Conservation (phyloP, 306 rosid species). For the Cucumis cinereus region DNA sequence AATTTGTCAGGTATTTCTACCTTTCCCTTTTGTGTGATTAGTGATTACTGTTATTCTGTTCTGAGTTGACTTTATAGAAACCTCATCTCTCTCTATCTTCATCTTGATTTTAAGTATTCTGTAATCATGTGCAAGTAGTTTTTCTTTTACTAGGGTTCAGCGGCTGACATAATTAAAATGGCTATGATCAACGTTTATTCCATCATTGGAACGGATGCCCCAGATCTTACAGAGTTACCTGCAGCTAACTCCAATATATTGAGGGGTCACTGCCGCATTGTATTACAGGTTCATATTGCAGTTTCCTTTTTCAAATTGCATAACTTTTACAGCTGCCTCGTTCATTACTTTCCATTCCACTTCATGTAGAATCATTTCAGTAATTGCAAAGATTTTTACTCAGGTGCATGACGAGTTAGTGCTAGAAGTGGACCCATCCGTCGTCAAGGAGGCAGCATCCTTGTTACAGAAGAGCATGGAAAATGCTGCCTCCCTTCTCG, state of each 20-base stretch:
- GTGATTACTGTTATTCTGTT: background rate
- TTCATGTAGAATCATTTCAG: background rate
- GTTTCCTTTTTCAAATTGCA: background rate
- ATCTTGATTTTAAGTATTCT: background rate
- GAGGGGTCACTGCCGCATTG: constrained; percentile 61
- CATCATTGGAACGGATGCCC: constrained; percentile 27
- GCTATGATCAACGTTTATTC: constrained; percentile 77
- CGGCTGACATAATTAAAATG: constrained; percentile 86
- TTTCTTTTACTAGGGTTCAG: constrained; percentile 61
- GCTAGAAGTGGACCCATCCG: constrained; percentile 77
- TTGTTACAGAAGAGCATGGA: constrained; percentile 81
- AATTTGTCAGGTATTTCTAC: constrained; percentile 65
- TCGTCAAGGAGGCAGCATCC: constrained; percentile 60
- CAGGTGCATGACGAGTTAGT: constrained; percentile 95
- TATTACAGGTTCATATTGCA: constrained; percentile 53
- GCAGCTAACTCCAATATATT: constrained; percentile 29
- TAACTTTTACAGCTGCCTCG: background rate
- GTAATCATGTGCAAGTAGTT: constrained; percentile 9
- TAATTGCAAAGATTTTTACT: constrained; percentile 10
- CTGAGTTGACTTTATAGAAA: background rate
- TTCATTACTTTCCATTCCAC: background rate
- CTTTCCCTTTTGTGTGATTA: constrained; percentile 1
- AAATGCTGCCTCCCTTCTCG: constrained; percentile 74
- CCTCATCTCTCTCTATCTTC: background rate
- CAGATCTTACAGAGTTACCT: constrained; percentile 30